phyloP scores from a whole-genome alignment of 2,329 filamentous ascomycete species.

The Claviceps humidiphila region DNA sequence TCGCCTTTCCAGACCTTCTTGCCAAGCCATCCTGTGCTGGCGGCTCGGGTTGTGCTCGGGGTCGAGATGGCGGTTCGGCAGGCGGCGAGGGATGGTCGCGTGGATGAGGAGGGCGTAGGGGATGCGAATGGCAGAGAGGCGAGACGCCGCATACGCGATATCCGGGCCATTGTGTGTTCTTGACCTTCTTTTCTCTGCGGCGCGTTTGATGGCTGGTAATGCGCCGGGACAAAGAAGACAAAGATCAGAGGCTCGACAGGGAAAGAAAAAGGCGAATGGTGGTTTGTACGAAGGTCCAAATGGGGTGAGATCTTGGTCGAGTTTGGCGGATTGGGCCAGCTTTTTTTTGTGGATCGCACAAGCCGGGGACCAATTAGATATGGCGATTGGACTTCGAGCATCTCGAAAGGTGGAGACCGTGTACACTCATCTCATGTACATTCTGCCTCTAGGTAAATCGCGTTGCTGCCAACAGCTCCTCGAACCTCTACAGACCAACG shows the following conservation, averaged over 20 bases:
- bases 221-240: neutral
- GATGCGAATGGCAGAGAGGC: constrained; percentile 17
- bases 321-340: constrained; percentile 1
- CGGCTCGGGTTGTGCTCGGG: constrained; percentile 17
- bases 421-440: neutral
- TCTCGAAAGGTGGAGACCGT: neutral
- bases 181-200: neutral
- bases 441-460: no score
- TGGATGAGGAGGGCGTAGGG: constrained; percentile 10
- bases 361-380: constrained; percentile 14
- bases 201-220: neutral
- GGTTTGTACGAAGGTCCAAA: neutral
- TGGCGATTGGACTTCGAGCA: neutral
- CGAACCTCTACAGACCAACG: neutral
- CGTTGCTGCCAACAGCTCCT: neutral
- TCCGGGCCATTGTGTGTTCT: constrained; percentile 25
- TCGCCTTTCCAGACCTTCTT: constrained; percentile 27
- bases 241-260: neutral
- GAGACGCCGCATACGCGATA: constrained; percentile 25
- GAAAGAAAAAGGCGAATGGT: neutral
- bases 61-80: constrained; percentile 21
- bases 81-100: constrained; percentile 15
- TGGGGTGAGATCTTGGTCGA: neutral
- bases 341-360: constrained; percentile 7
- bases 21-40: constrained; percentile 25